phyloP scores from a whole-genome alignment of 768 basidiomycete genomes.

The Termitomyces bulborhizus region DNA sequence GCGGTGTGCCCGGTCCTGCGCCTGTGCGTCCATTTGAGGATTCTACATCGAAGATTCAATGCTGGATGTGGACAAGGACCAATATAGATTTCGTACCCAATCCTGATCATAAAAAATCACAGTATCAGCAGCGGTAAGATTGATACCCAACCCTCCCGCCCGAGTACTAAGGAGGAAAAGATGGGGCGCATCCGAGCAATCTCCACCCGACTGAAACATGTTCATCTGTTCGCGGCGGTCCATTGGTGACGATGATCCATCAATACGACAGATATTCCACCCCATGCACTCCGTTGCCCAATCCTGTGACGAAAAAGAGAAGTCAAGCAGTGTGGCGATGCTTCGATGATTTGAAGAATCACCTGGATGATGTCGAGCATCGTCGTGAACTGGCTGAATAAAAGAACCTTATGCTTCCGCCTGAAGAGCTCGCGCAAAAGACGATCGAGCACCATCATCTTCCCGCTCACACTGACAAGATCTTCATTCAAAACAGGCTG shows the following conservation, averaged over 20 bases:
- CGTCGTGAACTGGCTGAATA: conserved; percentile 91
- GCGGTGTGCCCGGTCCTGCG: conserved; percentile 91
- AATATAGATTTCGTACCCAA: conserved; percentile 49
- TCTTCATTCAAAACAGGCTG: conserved; percentile 68
- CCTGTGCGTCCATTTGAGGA: conserved; percentile 95
- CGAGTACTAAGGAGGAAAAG: conserved; percentile 80
- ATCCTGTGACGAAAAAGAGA: conserved; percentile 36
- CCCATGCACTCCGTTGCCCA: conserved; percentile 85
- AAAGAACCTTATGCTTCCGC: conserved; percentile 76
- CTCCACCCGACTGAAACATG: conserved; percentile 69
- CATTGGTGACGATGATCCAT: conserved; percentile 77
- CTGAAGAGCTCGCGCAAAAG: conserved; percentile 78
- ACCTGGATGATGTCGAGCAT: conserved; percentile 97
- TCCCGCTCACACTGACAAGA: conserved; percentile 82
- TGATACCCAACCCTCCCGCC: conserved; percentile 77
- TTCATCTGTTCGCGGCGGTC: conserved; percentile 85
- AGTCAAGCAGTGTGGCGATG: conserved; percentile 1
- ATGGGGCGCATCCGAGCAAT: conserved; percentile 53
- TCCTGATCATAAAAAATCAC: conserved; percentile 94
- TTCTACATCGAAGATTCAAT: conserved; percentile 40
- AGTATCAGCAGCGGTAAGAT: conserved; percentile 78
- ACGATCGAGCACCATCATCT: conserved; percentile 95
- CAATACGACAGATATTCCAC: conserved; percentile 86
- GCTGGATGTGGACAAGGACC: too few species aligned
- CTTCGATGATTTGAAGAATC: conserved; percentile 7